Conservation (phyloP, 1,284 basidiomycete species). For the Irpex rosettiformis region DNA sequence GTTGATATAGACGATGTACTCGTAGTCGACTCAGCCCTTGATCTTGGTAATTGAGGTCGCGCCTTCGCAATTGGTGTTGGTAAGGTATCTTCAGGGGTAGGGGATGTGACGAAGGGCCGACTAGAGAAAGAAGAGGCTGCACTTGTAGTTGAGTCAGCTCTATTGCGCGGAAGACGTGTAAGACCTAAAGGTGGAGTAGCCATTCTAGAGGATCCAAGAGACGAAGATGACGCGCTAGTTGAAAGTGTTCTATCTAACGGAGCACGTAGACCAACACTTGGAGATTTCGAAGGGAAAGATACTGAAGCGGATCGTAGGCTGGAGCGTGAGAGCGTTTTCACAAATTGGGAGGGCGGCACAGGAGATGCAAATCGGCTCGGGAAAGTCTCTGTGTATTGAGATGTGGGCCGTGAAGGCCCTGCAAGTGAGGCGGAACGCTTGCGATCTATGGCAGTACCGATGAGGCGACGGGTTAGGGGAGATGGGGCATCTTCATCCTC, state of each 20-base stretch:
- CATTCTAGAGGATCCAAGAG: background rate
- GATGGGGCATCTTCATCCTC: conserved; percentile 83
- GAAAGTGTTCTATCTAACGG: background rate
- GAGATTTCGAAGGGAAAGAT: conserved; percentile 9
- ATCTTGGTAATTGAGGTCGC: conserved; percentile 6
- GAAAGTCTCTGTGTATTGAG: conserved; percentile 1
- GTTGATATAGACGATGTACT: background rate
- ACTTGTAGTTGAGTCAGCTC: background rate
- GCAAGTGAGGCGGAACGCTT: conserved; percentile 26
- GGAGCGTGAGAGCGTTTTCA: conserved; percentile 1
- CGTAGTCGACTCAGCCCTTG: conserved; percentile 18
- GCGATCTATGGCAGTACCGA: conserved; percentile 51
- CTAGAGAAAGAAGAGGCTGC: background rate
- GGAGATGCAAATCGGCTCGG: conserved; percentile 14
- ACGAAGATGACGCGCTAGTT: background rate
- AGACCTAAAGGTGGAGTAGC: background rate
- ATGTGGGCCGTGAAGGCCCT: conserved; percentile 17
- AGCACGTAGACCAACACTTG: background rate
- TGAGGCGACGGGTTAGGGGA: conserved; percentile 63
- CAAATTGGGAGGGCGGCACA: conserved; percentile 11
- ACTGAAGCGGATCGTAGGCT: conserved; percentile 14
- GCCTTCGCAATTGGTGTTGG: conserved; percentile 14
- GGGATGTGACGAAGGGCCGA: conserved; percentile 18
- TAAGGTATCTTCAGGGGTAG: conserved; percentile 9
- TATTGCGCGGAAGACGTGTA: background rate